Base-by-base conservation (phyloP, 169 alveolate species). In the Plasmodium cynomolgi region DNA sequence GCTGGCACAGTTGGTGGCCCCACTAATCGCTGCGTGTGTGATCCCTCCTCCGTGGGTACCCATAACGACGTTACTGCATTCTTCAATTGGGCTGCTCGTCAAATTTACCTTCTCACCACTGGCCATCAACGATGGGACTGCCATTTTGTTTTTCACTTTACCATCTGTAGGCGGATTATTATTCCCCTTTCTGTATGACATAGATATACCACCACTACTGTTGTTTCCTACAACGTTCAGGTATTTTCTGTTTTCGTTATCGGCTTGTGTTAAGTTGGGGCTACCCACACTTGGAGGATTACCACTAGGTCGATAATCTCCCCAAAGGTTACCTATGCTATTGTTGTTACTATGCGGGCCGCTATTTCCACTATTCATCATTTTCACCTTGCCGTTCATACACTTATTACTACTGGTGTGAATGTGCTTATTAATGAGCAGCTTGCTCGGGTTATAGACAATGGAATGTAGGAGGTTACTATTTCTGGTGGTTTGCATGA, bases 351-450 rank as follows among this genome's bases (percentile, higher is more conserved):
- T 26, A 68, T 29, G 41, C 3, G 20, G 15, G 39, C 41, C 77
- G n/a, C 41, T 5, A 29, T 7, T 68, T 8, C 37, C 37, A 23
- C 6, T 68, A 68, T 68, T 68, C 77, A 68, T 58, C 3, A 20
- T 62, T 71, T 58, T 83, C 39, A 83, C 41, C 44, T 83, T 37
- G 17, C 50, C 47, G 33, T 62, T 83, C 56, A 62, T 58, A 83
- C 72, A 83, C 39, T 58, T 83, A 83, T n/a, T n/a, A n/a, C n/a
- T n/a, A n/a, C 39, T 83, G 1, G 54, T 31, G 47, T 54, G 26
- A 1, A 83, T 83, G 41, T 83, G 34, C 17, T 83, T 83, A 56
- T 47, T 83, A 62, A 83, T 83, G 29, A 83, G 62, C n/a, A 83
- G 73, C 41, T 83, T 83, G 29, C 71, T 83, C 29, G 54, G 81